Conservation (phyloP, 169 alveolate species). For the Plasmodium yoelii region DNA sequence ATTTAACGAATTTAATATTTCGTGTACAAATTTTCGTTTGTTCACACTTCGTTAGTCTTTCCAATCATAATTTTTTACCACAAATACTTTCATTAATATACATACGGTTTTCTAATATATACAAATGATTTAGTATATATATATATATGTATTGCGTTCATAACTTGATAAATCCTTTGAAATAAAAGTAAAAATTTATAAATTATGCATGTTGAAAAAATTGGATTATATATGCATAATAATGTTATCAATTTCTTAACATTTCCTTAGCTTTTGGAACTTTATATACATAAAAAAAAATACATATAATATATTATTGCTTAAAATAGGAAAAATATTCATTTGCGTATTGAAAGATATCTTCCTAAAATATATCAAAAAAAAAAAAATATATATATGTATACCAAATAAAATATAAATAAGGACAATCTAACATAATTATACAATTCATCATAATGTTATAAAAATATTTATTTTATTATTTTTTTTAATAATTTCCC, state of each 20-base stretch:
- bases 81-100: too few relatives aligned
- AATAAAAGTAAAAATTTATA: too few relatives aligned
- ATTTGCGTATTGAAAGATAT: conserved; percentile 74
- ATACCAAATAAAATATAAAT: background rate
- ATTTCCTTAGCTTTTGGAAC: conserved; percentile 21
- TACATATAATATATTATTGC: conserved; percentile 23
- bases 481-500: background rate
- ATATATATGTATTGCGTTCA: too few relatives aligned
- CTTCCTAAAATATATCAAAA: conserved; percentile 42
- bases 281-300: conserved; percentile 12
- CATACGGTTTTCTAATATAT: too few relatives aligned
- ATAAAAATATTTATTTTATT: background rate
- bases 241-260: background rate
- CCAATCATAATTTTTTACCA: too few relatives aligned
- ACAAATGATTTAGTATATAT: too few relatives aligned
- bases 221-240: too few relatives aligned
- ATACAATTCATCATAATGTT: background rate
- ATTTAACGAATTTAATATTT: background rate
- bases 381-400: conserved; percentile 6
- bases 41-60: too few relatives aligned
- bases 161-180: too few relatives aligned
- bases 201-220: too few relatives aligned
- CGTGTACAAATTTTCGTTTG: background rate
- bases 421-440: background rate
- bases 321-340: conserved; percentile 76